These are phyloP conservation scores for Xerocomus minutiporus DNA, from an alignment of 1,284 basidiomycete genomes.

Conservation along the genomic window DNA sequence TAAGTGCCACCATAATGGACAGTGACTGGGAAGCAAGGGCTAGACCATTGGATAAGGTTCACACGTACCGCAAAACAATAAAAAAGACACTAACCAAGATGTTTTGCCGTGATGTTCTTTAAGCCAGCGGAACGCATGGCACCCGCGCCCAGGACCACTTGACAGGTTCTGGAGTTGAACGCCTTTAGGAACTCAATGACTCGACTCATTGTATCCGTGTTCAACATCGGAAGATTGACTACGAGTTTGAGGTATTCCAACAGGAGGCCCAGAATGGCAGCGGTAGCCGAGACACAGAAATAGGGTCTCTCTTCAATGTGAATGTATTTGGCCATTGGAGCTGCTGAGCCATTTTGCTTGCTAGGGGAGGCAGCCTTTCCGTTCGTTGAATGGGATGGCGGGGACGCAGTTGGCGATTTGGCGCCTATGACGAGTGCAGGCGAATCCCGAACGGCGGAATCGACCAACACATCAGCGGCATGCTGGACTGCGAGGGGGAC, in stretches of 20 bases:
- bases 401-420: slow-evolving; percentile 2
- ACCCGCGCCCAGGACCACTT: slow-evolving; percentile 95
- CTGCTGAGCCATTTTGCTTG: slow-evolving; percentile 30
- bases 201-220: slow-evolving; percentile 90
- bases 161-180: slow-evolving; percentile 97
- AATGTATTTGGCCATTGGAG: slow-evolving; percentile 61
- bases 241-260: slow-evolving; percentile 87
- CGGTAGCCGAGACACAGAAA: slow-evolving; percentile 84
- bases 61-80: slow-evolving; percentile 12
- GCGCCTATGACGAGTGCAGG: slow-evolving; percentile 53
- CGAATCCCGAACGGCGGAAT: slow-evolving; percentile 80
- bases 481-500: slow-evolving; percentile 65
- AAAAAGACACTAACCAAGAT: slow-evolving; percentile 60
- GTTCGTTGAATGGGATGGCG: slow-evolving; percentile 18
- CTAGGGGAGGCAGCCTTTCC: slow-evolving; percentile 21
- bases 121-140: slow-evolving; percentile 97
- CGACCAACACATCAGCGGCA: slow-evolving; percentile 70
- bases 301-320: slow-evolving; percentile 81
- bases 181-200: slow-evolving; percentile 95
- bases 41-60: slow-evolving; percentile 31
- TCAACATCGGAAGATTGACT: slow-evolving; percentile 83
- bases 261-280: slow-evolving; percentile 72
- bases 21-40: slow-evolving; percentile 94
- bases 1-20: slow-evolving; percentile 91
- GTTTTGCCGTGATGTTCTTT: slow-evolving; percentile 98